Evolutionary conservation across 768 basidiomycete genomes (phyloP).

Genomic region (Lepiota subincarnata): DNA sequence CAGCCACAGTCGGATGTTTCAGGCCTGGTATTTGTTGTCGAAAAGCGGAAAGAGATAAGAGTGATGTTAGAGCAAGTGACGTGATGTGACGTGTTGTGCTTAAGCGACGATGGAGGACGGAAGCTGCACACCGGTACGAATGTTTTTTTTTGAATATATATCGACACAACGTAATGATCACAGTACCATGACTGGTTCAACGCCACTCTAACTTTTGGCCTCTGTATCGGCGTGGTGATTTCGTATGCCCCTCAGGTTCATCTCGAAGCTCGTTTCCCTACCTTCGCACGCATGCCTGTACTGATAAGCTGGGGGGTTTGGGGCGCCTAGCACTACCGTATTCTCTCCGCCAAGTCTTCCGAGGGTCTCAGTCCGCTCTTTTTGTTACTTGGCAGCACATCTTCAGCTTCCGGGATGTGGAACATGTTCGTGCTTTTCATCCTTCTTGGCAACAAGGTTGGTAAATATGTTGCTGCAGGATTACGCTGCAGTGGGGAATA

Average conservation of each 20-base stretch:
- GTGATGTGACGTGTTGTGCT: too few species aligned
- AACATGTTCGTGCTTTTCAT: slow-evolving; percentile 59
- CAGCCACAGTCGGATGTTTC: too few species aligned
- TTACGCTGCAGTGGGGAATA: background rate
- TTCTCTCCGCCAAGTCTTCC: slow-evolving; percentile 71
- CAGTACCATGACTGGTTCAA: slow-evolving; percentile 75
- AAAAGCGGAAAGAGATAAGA: too few species aligned
- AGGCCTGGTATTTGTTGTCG: too few species aligned
- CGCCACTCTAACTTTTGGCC: slow-evolving; percentile 56
- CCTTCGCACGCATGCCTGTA: background rate
- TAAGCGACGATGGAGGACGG: background rate
- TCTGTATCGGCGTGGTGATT: slow-evolving; percentile 69
- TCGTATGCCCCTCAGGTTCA: slow-evolving; percentile 82
- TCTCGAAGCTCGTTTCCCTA: background rate
- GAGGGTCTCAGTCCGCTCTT: slow-evolving; percentile 94
- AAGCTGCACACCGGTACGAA: background rate
- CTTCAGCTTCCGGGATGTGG: slow-evolving; percentile 75
- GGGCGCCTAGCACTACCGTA: slow-evolving; percentile 61
- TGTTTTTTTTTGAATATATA: background rate
- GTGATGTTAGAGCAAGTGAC: too few species aligned
- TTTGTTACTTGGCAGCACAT: slow-evolving; percentile 82
- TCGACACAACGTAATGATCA: background rate
- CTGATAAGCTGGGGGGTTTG: too few species aligned
- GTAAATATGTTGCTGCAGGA: slow-evolving; percentile 15
- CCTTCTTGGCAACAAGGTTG: background rate